Evolutionary conservation across 164 flowering plant genomes (phyloP), one percentile per base, ranked within the genome.

Genomic region (Protea cynaroides): DNA sequence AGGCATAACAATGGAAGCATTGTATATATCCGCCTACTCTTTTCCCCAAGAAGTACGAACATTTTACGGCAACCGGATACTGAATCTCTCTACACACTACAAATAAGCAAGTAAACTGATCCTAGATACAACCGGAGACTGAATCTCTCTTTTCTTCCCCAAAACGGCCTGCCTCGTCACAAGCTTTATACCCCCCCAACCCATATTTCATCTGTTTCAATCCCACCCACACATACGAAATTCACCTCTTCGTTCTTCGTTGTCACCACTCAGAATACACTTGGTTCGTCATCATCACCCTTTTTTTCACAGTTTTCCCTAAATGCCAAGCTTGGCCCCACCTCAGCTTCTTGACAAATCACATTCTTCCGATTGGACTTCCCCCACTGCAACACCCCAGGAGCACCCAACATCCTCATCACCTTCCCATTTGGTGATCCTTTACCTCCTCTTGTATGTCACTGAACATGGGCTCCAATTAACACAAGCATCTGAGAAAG

Each of bases 291-390:
- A 7, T 67, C 79, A 17, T 88, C 90, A 5, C 73, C 73, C 68
- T 82, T 86, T 76, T 70, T 74, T 72, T 82, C n/a, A 0, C 87
- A 71, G 63, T 84, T 88, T 83, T 79, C 74, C 8, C 84, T 62
- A 61, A 88, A 86, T 0, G 49, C 57, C 1, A 72, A 25, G 67
- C 88, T 83, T 0, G 87, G 76, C 14, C 96, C 96, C 2, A 81
- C 62, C 69, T 73, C 80, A 0, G 85, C 96, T 25, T 66, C 84
- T 64, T 60, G 74, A 57, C 96, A 84, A 0, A 88, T 43, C 68
- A 86, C 92, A 61, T 88, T 89, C 58, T 92, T 82, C 76, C 25
- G 72, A n/a, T 77, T 81, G 14, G 91, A 84, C 56, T 81, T 86
- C 15, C 96, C 96, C 96, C 96, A 88, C 24, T 77, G 53, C 51